phyloP scores from a whole-genome alignment of 2,329 filamentous ascomycete genomes.

The Colletotrichum falcatum region DNA sequence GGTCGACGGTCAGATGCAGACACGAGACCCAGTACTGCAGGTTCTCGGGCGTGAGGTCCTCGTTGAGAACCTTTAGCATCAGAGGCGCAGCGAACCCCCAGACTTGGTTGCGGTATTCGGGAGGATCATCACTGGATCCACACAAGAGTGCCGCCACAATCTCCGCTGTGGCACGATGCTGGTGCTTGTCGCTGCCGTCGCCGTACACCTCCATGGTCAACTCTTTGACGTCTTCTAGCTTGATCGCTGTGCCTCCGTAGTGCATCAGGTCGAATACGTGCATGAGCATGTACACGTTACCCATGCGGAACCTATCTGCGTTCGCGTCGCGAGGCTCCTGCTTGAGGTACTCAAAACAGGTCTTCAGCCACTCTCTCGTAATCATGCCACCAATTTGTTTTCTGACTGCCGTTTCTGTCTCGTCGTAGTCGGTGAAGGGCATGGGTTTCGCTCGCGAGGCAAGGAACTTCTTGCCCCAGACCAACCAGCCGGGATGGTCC shows the following conservation, averaged over 20 bases:
- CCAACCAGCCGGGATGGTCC: slow-evolving; percentile 95
- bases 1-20: slow-evolving; percentile 87
- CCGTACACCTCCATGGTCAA: slow-evolving; percentile 83
- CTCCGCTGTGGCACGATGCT: slow-evolving; percentile 94
- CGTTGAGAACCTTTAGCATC: slow-evolving; percentile 86
- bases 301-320: slow-evolving; percentile 90
- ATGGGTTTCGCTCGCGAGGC: slow-evolving; percentile 79
- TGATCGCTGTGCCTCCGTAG: slow-evolving; percentile 79
- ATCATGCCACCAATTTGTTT: slow-evolving; percentile 84
- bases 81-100: slow-evolving; percentile 95
- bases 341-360: slow-evolving; percentile 93
- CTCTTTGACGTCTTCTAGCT: slow-evolving; percentile 88
- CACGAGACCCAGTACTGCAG: slow-evolving; percentile 95
- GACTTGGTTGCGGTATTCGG: slow-evolving; percentile 78
- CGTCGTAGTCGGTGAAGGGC: slow-evolving; percentile 80
- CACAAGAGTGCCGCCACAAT: slow-evolving; percentile 89
- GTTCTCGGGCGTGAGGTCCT: slow-evolving; percentile 94
- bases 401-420: slow-evolving; percentile 79
- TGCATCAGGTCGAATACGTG: slow-evolving; percentile 93
- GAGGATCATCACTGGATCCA: slow-evolving; percentile 81
- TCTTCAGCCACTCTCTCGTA: slow-evolving; percentile 86
- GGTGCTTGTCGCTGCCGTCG: slow-evolving; percentile 96
- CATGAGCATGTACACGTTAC: slow-evolving; percentile 86
- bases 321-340: slow-evolving; percentile 89
- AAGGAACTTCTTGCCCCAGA: slow-evolving; percentile 90